A percentile compares a stretch with the other conserved stretches of the same genome.
Conservation (phyloP, 192 early-diverging fungal species). For the Backusella mclennaniae region DNA sequence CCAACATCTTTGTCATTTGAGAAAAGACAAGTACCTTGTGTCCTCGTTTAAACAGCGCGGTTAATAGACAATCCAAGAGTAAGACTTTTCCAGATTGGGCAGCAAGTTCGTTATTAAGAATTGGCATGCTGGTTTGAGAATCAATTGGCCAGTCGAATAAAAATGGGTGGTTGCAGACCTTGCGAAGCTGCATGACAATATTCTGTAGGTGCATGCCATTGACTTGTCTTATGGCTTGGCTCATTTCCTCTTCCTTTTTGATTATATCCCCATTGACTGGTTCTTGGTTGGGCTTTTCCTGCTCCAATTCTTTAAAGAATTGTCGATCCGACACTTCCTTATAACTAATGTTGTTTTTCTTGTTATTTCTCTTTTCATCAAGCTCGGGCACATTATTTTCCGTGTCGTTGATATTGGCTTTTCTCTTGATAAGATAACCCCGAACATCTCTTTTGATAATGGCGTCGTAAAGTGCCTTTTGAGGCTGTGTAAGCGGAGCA, state of each 20-base stretch:
- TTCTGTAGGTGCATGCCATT: constrained; percentile 81
- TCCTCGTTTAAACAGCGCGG: constrained; percentile 70
- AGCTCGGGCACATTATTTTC: constrained; percentile 2
- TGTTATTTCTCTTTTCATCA: constrained; percentile 41
- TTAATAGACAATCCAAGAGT: constrained; percentile 78
- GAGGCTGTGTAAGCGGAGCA: constrained; percentile 66
- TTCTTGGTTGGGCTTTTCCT: constrained; percentile 25
- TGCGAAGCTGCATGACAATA: constrained; percentile 88
- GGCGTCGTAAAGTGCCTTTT: constrained; percentile 74
- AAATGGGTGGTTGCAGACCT: constrained; percentile 93
- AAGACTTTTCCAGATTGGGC: constrained; percentile 85
- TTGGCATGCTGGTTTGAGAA: constrained; percentile 50
- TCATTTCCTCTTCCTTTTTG: constrained; percentile 17
- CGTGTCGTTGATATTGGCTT: not conserved
- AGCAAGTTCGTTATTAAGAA: constrained; percentile 56
- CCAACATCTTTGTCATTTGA: constrained; percentile 88
- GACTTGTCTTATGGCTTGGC: constrained; percentile 40
- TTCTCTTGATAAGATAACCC: constrained; percentile 52
- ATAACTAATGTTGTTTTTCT: constrained; percentile 31
- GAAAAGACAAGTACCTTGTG: constrained; percentile 96
- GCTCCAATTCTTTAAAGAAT: constrained; percentile 19
- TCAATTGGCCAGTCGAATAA: constrained; percentile 72
- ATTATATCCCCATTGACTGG: not conserved
- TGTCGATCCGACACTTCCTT: constrained; percentile 31
- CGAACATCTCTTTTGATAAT: constrained; percentile 59